A percentile compares a stretch with the other conserved stretches of the same genome.
Conservation (phyloP, 176 grass and related monocot species). For the Otatea glauca region DNA sequence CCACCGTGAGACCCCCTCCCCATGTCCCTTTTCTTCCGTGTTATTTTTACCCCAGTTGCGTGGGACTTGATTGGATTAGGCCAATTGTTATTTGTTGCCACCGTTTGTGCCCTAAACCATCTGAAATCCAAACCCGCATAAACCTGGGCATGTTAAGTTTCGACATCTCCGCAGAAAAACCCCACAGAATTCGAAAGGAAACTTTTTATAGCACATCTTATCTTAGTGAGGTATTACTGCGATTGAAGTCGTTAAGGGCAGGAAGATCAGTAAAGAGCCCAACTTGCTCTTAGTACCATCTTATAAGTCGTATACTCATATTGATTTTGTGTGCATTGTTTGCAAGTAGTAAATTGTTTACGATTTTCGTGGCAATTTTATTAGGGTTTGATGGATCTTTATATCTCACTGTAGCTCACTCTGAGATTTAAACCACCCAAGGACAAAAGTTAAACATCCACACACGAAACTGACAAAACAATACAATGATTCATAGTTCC, state of each 20-base stretch:
- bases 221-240: not conserved
- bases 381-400: not conserved
- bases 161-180: not conserved
- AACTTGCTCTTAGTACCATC: not conserved
- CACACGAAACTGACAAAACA: not conserved
- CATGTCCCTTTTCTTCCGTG: not conserved
- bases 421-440: not conserved
- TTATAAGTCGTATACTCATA: not conserved
- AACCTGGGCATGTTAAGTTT: not conserved
- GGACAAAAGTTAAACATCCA: not conserved
- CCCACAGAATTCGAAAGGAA: not conserved
- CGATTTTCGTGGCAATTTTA: not conserved
- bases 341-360: not conserved
- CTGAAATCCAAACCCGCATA: not conserved
- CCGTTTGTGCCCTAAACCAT: not conserved
- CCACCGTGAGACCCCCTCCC: slow-evolving; percentile 51
- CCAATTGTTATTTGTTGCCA: no score
- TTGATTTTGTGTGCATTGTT: not conserved
- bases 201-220: not conserved
- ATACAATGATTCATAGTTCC: not conserved
- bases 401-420: not conserved
- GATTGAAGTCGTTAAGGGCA: not conserved
- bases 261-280: not conserved
- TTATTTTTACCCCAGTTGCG: not conserved
- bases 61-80: not conserved